Conservation (phyloP, 345 rosid genomes). For the Ailanthus altissimus region DNA sequence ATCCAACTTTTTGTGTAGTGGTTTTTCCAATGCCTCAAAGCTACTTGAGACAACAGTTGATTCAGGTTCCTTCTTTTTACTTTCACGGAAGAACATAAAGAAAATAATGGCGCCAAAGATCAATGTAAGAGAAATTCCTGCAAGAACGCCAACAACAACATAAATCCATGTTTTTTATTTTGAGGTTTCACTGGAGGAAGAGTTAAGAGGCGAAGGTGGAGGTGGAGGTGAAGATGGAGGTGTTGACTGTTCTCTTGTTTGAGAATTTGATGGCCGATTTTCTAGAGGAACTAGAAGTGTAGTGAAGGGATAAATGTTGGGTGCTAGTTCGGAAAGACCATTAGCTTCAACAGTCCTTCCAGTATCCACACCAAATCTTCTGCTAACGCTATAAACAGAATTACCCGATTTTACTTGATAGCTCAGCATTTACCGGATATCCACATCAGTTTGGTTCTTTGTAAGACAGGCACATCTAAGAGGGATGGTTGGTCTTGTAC, state of each 20-base stretch:
- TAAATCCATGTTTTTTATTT: conserved; percentile 65
- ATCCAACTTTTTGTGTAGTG: conserved; percentile 36
- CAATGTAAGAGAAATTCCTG: conserved; percentile 41
- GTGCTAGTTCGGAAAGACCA: conserved; percentile 28
- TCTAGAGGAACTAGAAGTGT: conserved; percentile 54
- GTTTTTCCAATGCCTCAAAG: conserved; percentile 42
- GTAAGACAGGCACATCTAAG: conserved; percentile 73
- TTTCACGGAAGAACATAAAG: conserved; percentile 28
- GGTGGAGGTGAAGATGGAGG: conserved; percentile 35
- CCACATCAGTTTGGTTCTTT: conserved; percentile 39
- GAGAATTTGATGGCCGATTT: conserved; percentile 37
- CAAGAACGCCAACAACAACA: conserved; percentile 45
- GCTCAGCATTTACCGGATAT: conserved; percentile 47
- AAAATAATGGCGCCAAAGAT: conserved; percentile 33
- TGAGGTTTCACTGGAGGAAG: conserved; percentile 29
- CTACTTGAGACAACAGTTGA: conserved; percentile 24
- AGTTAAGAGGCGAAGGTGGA: conserved; percentile 21
- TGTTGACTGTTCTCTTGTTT: conserved; percentile 33
- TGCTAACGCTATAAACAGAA: conserved; percentile 26
- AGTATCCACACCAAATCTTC: conserved; percentile 39
- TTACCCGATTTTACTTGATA: conserved; percentile 42
- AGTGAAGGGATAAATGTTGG: conserved; percentile 44
- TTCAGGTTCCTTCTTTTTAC: conserved; percentile 26
- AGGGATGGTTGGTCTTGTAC: conserved; percentile 47
- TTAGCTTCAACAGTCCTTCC: conserved; percentile 45